Evolutionary conservation across 2,329 filamentous ascomycete genomes (phyloP).

Genomic region (Cryphonectria radicalis): DNA sequence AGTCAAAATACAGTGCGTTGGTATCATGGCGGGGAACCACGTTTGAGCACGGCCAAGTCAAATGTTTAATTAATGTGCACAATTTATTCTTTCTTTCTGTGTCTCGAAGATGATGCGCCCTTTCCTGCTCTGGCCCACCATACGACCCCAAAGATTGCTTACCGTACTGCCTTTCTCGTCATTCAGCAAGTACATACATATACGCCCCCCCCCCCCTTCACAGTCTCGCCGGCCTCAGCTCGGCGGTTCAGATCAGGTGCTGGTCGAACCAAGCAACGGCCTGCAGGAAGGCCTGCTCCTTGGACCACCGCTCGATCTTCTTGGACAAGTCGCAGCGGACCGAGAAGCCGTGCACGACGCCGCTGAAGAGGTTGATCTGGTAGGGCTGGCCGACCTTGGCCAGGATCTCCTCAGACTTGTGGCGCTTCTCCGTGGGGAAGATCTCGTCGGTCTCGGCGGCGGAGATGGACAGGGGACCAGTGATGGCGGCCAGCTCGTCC

Average conservation of each 20-base stretch:
- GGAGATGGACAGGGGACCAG: constrained; percentile 70
- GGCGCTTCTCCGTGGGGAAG: constrained; percentile 66
- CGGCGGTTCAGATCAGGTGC: constrained; percentile 47
- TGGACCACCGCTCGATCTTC: constrained; percentile 66
- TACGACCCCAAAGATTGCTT: too few relatives aligned
- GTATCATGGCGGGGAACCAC: not conserved
- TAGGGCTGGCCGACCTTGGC: constrained; percentile 62
- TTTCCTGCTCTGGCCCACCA: not conserved
- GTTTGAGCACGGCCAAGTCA: not conserved
- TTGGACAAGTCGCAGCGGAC: constrained; percentile 67
- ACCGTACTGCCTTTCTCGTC: not conserved
- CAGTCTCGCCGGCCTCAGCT: not conserved
- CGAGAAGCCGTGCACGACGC: constrained; percentile 75
- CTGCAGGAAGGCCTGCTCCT: constrained; percentile 81
- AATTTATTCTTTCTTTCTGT: not conserved
- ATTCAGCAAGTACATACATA: not conserved
- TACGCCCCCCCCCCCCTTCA: not conserved
- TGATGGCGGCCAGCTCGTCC: constrained; percentile 67
- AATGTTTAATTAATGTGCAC: not conserved
- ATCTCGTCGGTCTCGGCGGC: constrained; percentile 67
- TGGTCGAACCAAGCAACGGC: constrained; percentile 78
- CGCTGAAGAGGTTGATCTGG: constrained; percentile 77
- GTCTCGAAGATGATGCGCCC: not conserved
- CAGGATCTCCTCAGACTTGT: constrained; percentile 68
- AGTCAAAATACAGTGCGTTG: not conserved